A percentile compares a stretch with the other conserved stretches of the same genome.
Conservation (phyloP, 2,329 filamentous ascomycete species). For the Coniella lustricola region DNA sequence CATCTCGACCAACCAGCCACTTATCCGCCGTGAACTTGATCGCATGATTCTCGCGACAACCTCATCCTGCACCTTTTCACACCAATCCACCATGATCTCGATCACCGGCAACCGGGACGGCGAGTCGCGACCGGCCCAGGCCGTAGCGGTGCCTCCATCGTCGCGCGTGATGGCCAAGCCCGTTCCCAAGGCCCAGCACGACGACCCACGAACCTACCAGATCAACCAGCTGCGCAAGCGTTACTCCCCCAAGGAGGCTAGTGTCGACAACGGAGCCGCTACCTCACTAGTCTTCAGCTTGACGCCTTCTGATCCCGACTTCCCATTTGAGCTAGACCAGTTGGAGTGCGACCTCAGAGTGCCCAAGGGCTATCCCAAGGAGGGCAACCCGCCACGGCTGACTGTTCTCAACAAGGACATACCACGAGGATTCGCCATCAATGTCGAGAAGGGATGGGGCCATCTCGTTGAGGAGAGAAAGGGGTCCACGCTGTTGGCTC, state of each 20-base stretch:
- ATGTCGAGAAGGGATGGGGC: conserved; percentile 70
- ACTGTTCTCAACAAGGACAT: conserved; percentile 31
- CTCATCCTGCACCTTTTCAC: not conserved
- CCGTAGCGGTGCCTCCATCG: conserved; percentile 35
- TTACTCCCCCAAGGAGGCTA: conserved; percentile 45
- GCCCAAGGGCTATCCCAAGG: conserved; percentile 54
- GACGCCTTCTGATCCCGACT: conserved; percentile 72
- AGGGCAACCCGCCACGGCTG: conserved; percentile 8
- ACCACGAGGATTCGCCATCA: conserved; percentile 62
- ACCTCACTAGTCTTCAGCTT: conserved; percentile 59
- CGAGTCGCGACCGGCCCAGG: conserved; percentile 27
- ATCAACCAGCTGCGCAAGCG: conserved; percentile 64
- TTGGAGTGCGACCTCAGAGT: conserved; percentile 63
- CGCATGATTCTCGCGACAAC: not conserved
- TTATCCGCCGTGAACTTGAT: not conserved
- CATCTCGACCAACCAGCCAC: no score
- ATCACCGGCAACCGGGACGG: conserved; percentile 1
- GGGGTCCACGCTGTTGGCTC: conserved; percentile 53
- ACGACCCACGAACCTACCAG: conserved; percentile 68
- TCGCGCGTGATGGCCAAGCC: conserved; percentile 57
- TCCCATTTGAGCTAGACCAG: conserved; percentile 67
- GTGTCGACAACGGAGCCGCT: conserved; percentile 34
- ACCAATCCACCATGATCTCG: conserved; percentile 8
- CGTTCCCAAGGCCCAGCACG: conserved; percentile 53
- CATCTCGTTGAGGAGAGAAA: conserved; percentile 49